These are phyloP conservation scores for Kuraishia molischiana DNA, from an alignment of 805 yeast genomes.

Conservation along the genomic window DNA sequence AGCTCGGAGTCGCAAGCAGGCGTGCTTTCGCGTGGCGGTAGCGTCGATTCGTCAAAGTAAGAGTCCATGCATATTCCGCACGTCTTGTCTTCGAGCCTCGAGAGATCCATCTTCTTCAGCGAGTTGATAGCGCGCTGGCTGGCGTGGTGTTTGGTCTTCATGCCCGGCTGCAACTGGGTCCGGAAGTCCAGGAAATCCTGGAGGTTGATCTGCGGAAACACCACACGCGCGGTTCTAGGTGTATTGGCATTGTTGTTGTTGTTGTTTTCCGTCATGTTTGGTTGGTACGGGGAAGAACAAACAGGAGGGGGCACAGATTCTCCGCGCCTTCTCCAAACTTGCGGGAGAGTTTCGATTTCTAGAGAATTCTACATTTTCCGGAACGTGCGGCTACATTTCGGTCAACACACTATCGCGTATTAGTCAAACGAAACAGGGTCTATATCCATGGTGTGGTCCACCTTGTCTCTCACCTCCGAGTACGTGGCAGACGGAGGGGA, in stretches of 20 bases:
- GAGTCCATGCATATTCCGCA: constrained; percentile 36
- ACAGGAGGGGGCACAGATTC: no score
- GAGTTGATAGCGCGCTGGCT: constrained; percentile 21
- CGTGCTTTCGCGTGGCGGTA: neutral
- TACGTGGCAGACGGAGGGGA: constrained; percentile 27
- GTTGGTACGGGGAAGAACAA: no score
- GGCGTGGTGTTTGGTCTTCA: constrained; percentile 13
- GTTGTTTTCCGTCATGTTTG: no score
- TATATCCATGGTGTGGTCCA: neutral
- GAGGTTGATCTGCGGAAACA: no score
- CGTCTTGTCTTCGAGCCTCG: constrained; percentile 17
- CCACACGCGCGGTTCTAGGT: no score
- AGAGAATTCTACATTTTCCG: no score
- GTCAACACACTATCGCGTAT: no score
- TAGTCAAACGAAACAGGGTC: neutral
- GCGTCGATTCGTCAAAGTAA: constrained; percentile 4
- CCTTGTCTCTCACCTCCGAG: neutral
- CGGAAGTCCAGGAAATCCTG: neutral
- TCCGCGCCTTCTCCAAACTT: no score
- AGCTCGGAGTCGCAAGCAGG: neutral
- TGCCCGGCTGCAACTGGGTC: neutral
- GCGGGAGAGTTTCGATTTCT: no score
- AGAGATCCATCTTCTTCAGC: constrained; percentile 16
- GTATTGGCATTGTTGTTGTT: no score
- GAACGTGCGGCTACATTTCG: no score